Evolutionary conservation across 2,329 filamentous ascomycete genomes (phyloP).

Genomic region (Lachnellula subtilissima): DNA sequence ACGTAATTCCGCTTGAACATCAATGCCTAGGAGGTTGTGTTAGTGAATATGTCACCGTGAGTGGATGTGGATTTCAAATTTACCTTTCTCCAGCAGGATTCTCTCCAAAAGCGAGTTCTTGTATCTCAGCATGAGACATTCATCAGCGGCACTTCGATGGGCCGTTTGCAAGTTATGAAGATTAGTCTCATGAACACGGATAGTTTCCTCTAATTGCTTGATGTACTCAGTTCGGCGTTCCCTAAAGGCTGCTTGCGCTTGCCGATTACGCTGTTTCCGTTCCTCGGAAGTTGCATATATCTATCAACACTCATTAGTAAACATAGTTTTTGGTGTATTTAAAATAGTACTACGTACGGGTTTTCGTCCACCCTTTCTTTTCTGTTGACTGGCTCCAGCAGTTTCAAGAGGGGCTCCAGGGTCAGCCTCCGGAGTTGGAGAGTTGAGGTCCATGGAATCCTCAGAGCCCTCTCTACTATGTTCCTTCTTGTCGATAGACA

Average conservation of each 20-base stretch:
- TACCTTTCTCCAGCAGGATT: slow-evolving; percentile 94
- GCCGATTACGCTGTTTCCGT: slow-evolving; percentile 93
- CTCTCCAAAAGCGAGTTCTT: slow-evolving; percentile 96
- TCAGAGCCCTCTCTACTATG: slow-evolving; percentile 54
- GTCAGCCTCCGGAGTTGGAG: slow-evolving; percentile 56
- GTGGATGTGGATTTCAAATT: not conserved
- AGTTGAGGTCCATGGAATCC: slow-evolving; percentile 47
- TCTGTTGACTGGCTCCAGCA: slow-evolving; percentile 57
- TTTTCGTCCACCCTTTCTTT: slow-evolving; percentile 96
- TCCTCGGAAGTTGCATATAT: slow-evolving; percentile 99
- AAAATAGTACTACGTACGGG: slow-evolving; percentile 61
- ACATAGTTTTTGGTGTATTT: slow-evolving; percentile 4
- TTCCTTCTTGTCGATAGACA: slow-evolving; percentile 62
- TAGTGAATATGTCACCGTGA: not conserved
- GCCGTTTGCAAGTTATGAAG: slow-evolving; percentile 89
- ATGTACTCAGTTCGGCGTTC: slow-evolving; percentile 98
- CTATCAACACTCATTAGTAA: slow-evolving; percentile 42
- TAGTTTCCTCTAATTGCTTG: slow-evolving; percentile 96
- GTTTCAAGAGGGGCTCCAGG: slow-evolving; percentile 40
- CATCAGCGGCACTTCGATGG: slow-evolving; percentile 89
- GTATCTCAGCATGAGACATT: slow-evolving; percentile 96
- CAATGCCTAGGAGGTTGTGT: slow-evolving; percentile 64
- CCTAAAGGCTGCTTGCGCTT: slow-evolving; percentile 94
- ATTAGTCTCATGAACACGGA: slow-evolving; percentile 93
- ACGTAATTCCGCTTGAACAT: slow-evolving; percentile 92